Base-by-base conservation (phyloP, 306 rosid species). In the Citrullus colocynthis region DNA sequence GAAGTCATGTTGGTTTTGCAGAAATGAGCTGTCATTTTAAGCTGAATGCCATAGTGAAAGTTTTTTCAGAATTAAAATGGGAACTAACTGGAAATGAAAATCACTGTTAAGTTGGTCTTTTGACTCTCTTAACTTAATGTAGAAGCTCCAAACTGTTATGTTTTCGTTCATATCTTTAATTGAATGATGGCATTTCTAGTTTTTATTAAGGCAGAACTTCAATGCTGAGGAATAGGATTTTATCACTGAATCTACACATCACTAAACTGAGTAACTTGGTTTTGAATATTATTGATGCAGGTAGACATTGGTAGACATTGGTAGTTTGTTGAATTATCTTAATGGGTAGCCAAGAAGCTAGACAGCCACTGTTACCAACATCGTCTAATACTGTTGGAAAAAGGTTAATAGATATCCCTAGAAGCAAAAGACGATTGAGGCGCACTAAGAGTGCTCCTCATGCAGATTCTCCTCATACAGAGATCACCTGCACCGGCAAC, bases 401-500 rank as follows among this genome's bases (percentile, higher is more conserved):
- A 56, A 74, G 52, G 12, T 81, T 6, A 15, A 69, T 37, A 32
- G 70, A 57, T 71, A 60, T 79, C 39, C 73, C 76, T 18, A 77
- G 44, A 32, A 62, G 74, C 76, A 66, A 63, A 80, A 85, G 87
- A 81, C 86, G 82, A 71, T 16, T 57, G 74, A 83, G 80, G 45
- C 93, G 79, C 16, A 57, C 82, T 78, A 87, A 56, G 87, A 89
- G 93, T 79, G 96, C 90, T 67, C 94, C 93, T 20, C 28, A 49
- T 69, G 81, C 75, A n/a, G 81, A 80, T 11, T 64, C 41, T 65
- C n/a, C 54, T 57, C 30, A 75, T 34, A 7, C 51, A 13, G 77
- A 64, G 61, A 66, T 42, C 59, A 6, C 18, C 9, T 6, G n/a
- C 80, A 52, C 16, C 39, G 49, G 45, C 67, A 6, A 24, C 17